Evolutionary conservation across 2,329 filamentous ascomycete genomes (phyloP), one percentile per base, ranked within the genome.

Genomic region (Penicillium sp.): DNA sequence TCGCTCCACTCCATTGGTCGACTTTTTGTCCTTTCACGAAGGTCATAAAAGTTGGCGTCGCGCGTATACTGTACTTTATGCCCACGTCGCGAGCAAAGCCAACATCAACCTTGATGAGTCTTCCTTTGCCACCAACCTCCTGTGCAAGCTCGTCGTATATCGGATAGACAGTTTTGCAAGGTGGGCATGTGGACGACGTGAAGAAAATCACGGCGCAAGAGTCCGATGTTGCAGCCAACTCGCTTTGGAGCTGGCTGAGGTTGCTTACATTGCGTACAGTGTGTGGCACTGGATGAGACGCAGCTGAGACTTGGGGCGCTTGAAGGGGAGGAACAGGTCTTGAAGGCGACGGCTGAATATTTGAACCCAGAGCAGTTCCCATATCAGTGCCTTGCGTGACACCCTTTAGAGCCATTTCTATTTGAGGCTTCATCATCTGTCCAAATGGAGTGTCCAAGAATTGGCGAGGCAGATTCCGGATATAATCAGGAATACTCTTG

Each of bases 381-480:
- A 51, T 43, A 9, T 64, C 74, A 16, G 77, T 76, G 18, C 79
- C 80, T 56, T 84, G 81, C 7, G 78, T 84, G 48, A 82, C 76
- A 6, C 76, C 75, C 44, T 80, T 75, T 71, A 87, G 79, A 47
- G 81, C 78, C 28, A 72, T 71, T 51, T 87, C 82, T 39, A 88
- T 76, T 56, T 90, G 85, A 3, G 89, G 87, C 62, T 85, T 79
- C 48, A 97, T 73, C 85, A 95, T 94, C 59, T 86, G 84, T 1
- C 93, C 93, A 61, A 95, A 86, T 0, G 89, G 89, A 0, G 89
- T 93, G 48, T 86, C 82, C 10, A 97, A 76, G 7, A 97, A 90
- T 1, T 84, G 86, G 60, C 89, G 79, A 0, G 91, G 91, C 64
- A 97, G 83, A 56, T 85, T 88, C 24, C 81, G 79, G 55, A 98